Base-by-base conservation (phyloP, 768 basidiomycete species). In the Chalciporus pseudorubinellus region DNA sequence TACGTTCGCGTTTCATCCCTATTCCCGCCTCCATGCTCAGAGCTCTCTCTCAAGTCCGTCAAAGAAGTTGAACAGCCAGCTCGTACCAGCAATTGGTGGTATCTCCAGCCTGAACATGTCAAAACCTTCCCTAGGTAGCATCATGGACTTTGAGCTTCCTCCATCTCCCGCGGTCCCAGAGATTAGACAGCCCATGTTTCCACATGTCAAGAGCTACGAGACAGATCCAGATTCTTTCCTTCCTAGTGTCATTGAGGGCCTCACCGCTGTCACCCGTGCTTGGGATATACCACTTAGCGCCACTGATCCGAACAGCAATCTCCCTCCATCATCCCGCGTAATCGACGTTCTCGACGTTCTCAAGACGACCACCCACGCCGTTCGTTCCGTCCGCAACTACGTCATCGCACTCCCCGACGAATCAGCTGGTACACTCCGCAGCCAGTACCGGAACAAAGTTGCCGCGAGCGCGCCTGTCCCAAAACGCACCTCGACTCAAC, bases 311-410 rank as follows among this genome's bases (percentile, higher is more conserved):
- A 12, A 20, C 52, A 59, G n/a, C 13, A 10, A 14, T 26, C 43
- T 29, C 19, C 39, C 46, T 10, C 24, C 42, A 13, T 42, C 47
- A 12, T 58, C 62, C 22, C 59, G 56, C 46, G 70, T 81, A 44
- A 50, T 64, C 13, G 87, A 90, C 54, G 77, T 97, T 7, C 77
- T 95, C 9, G 75, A 74, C 5, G 73, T 84, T 5, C 80, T 95
- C 51, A 86, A 90, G 67, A 82, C 77, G 1, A 94, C 92, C 0
- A 92, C 92, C 7, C 79, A 78, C 36, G 83, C 89, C 4, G 83
- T 97, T 42, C 83, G 93, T 29, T 84, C 86, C 13, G 87, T 91
- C 28, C 80, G 92, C 12, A 90, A 90, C 65, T 94, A 93, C 66
- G 72, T 93, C 18, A 73, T 94, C 28, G 83, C 87, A 0, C 80